Conservation (phyloP, 179 eudicot species). For the Spinacia oleracea region DNA sequence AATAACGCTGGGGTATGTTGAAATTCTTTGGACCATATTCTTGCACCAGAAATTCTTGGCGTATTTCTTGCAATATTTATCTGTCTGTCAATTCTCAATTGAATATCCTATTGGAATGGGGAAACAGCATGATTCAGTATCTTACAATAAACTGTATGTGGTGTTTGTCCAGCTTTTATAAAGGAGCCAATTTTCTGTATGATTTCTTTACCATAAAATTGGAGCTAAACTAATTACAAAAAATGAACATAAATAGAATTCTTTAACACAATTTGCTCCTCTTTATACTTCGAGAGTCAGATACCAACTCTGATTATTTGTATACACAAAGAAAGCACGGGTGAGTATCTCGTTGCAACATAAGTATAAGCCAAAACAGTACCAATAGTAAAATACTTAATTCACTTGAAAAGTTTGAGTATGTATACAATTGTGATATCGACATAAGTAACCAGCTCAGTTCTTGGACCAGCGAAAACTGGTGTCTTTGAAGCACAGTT, state of each 20-base stretch:
- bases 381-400: too few relatives aligned
- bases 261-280: background rate
- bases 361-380: background rate
- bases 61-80: background rate
- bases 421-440: too few relatives aligned
- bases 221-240: background rate
- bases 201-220: background rate
- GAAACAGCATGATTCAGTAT: background rate
- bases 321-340: background rate
- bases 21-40: slow-evolving; percentile 12
- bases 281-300: background rate
- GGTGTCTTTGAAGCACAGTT: background rate
- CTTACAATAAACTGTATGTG: background rate
- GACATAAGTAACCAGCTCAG: too few relatives aligned
- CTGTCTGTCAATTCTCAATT: background rate
- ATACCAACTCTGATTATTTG: background rate
- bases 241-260: background rate
- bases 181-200: background rate
- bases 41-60: background rate
- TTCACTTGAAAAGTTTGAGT: too few relatives aligned
- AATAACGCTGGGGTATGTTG: background rate
- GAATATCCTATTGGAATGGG: background rate
- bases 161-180: background rate
- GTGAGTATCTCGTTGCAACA: background rate
- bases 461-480: too few relatives aligned